These are phyloP conservation scores for Millerago galiae DNA, from an alignment of 805 yeast species.

Conservation along the genomic window DNA sequence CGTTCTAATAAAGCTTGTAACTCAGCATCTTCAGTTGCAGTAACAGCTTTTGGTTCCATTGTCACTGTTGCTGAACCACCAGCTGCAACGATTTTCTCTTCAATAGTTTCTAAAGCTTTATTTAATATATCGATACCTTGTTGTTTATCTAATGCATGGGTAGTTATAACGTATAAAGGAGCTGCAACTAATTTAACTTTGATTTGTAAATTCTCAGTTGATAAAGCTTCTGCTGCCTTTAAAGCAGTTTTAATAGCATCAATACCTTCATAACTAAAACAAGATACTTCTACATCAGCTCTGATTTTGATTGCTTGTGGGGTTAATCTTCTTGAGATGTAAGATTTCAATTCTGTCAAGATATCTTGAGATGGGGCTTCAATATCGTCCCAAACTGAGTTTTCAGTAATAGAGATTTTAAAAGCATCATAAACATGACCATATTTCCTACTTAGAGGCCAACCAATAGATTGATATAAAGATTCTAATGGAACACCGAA, in stretches of 20 bases:
- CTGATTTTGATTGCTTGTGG: slow-evolving; percentile 97
- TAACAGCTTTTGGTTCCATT: slow-evolving; percentile 98
- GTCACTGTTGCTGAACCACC: slow-evolving; percentile 90
- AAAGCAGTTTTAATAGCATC: slow-evolving; percentile 93
- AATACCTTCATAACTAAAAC: slow-evolving; percentile 95
- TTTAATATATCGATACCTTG: slow-evolving; percentile 78
- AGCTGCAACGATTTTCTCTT: slow-evolving; percentile 56
- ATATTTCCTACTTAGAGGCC: slow-evolving; percentile 94
- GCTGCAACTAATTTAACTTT: slow-evolving; percentile 96
- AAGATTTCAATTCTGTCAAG: slow-evolving; percentile 75
- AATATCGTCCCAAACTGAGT: slow-evolving; percentile 74
- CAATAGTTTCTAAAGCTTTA: slow-evolving; percentile 72
- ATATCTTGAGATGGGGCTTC: slow-evolving; percentile 66
- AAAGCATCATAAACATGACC: slow-evolving; percentile 98
- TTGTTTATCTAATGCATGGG: slow-evolving; percentile 87
- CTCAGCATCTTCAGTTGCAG: slow-evolving; percentile 97
- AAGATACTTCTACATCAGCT: slow-evolving; percentile 97
- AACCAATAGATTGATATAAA: slow-evolving; percentile 83
- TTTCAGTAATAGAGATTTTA: slow-evolving; percentile 90
- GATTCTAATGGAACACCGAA: slow-evolving; percentile 81
- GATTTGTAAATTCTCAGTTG: slow-evolving; percentile 81
- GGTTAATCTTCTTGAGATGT: slow-evolving; percentile 88
- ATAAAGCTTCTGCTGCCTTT: slow-evolving; percentile 74
- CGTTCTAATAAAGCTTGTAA: slow-evolving; percentile 91
- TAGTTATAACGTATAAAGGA: slow-evolving; percentile 88